Conservation (phyloP, 352 stramenopile genomes). For the Phytophthora cryptogea region DNA sequence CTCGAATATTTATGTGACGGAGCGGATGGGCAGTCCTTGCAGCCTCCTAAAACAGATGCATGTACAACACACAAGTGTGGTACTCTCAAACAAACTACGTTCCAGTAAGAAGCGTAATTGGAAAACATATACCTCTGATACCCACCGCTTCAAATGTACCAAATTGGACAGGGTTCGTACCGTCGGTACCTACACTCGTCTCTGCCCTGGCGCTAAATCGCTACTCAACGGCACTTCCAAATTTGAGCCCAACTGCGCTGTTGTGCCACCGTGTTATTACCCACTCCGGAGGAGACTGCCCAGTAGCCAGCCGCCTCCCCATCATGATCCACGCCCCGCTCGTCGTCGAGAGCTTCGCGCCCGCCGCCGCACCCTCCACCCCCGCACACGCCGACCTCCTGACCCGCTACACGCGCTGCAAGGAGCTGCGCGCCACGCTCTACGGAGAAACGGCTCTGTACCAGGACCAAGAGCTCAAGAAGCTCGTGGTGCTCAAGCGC, state of each 20-base stretch:
- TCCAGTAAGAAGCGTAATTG: background rate
- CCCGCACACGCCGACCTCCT: constrained; percentile 13
- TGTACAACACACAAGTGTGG: too few relatives aligned
- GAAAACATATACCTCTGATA: background rate
- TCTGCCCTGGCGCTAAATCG: constrained; percentile 5
- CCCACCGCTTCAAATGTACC: too few relatives aligned
- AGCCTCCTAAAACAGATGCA: background rate
- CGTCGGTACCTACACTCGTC: constrained; percentile 16
- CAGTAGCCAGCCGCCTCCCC: constrained; percentile 14
- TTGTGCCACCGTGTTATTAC: constrained; percentile 1
- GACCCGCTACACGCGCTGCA: constrained; percentile 43
- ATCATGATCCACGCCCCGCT: constrained; percentile 32
- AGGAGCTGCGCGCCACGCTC: constrained; percentile 52
- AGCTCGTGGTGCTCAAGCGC: constrained; percentile 65
- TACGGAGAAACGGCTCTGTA: constrained; percentile 67
- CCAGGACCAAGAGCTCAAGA: constrained; percentile 40
- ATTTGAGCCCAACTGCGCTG: constrained; percentile 18
- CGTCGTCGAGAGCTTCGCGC: constrained; percentile 18
- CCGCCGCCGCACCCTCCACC: constrained; percentile 2
- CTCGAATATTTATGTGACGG: constrained; percentile 33
- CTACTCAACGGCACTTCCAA: constrained; percentile 17
- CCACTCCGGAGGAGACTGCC: constrained; percentile 24
- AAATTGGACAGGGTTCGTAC: constrained; percentile 7
- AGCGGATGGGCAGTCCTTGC: constrained; percentile 19
- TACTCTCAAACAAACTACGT: too few relatives aligned